phyloP scores from a whole-genome alignment of 108 stramenopile species.

The Chaetoceros tenuissimus region DNA sequence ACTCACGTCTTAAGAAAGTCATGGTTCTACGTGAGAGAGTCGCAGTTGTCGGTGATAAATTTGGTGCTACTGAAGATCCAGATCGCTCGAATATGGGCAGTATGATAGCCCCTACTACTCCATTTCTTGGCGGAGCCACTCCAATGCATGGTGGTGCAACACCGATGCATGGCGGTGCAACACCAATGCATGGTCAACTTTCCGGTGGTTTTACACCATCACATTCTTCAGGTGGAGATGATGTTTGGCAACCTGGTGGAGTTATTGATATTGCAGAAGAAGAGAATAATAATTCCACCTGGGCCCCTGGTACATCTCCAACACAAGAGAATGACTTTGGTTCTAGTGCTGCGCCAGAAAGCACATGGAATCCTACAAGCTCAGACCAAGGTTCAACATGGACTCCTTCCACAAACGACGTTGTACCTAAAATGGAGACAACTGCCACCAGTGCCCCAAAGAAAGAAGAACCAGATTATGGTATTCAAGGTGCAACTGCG shows the following conservation, averaged over 20 bases:
- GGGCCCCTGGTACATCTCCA: no score
- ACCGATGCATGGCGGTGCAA: conserved; percentile 72
- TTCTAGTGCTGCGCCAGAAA: no score
- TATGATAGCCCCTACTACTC: conserved; percentile 36
- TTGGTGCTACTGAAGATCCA: conserved; percentile 68
- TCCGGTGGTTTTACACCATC: neutral
- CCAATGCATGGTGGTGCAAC: conserved; percentile 87
- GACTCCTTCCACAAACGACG: conserved; percentile 6
- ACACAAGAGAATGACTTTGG: no score
- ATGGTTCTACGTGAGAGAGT: conserved; percentile 83
- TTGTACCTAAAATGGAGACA: neutral
- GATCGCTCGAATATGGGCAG: conserved; percentile 22
- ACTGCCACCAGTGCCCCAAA: neutral
- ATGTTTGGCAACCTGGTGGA: conserved; percentile 85
- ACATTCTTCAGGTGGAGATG: conserved; percentile 36
- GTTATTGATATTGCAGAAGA: conserved; percentile 41
- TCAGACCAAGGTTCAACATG: conserved; percentile 11
- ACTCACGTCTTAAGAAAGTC: conserved; percentile 85
- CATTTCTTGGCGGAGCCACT: conserved; percentile 64
- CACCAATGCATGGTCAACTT: conserved; percentile 19
- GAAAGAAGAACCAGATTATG: conserved; percentile 14
- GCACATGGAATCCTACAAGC: conserved; percentile 15
- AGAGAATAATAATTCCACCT: no score
- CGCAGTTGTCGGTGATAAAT: conserved; percentile 82
- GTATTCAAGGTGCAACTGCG: conserved; percentile 22